A percentile compares a stretch with the other conserved stretches of the same genome.
These are phyloP conservation scores for Phytopythium litorale DNA, from an alignment of 352 stramenopile genomes.

Conservation along the genomic window DNA sequence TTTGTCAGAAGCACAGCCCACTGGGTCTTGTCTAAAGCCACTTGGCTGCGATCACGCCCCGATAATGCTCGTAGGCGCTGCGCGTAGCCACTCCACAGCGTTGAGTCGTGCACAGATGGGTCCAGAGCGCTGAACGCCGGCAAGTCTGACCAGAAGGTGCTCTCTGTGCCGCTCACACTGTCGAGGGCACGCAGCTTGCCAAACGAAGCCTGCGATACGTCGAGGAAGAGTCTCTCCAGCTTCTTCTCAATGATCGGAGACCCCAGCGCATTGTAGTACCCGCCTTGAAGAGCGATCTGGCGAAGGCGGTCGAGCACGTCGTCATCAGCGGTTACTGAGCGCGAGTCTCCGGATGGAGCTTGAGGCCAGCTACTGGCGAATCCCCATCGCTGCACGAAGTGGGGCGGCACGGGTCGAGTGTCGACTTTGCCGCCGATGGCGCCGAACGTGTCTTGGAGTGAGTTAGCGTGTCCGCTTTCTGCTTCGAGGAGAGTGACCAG, in stretches of 20 bases:
- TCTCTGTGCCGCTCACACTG: no score
- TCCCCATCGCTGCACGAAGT: not conserved
- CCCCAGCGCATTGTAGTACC: not conserved
- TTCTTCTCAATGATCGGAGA: not conserved
- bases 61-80: not conserved
- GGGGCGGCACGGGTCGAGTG: not conserved
- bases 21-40: not conserved
- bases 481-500: slow-evolving; percentile 21
- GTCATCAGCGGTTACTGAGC: not conserved
- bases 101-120: slow-evolving; percentile 26
- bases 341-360: not conserved
- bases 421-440: no score
- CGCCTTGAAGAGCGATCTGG: not conserved
- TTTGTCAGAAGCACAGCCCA: slow-evolving; percentile 17
- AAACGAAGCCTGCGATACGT: not conserved
- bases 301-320: not conserved
- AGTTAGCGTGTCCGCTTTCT: not conserved
- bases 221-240: not conserved
- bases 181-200: not conserved
- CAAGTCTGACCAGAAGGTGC: not conserved
- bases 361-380: not conserved
- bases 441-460: not conserved
- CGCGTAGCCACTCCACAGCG: slow-evolving; percentile 18
- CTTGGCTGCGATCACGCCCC: not conserved
- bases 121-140: slow-evolving; percentile 14